Conservation (phyloP, 1,284 basidiomycete genomes). For the Salmacisia buchloeana region DNA sequence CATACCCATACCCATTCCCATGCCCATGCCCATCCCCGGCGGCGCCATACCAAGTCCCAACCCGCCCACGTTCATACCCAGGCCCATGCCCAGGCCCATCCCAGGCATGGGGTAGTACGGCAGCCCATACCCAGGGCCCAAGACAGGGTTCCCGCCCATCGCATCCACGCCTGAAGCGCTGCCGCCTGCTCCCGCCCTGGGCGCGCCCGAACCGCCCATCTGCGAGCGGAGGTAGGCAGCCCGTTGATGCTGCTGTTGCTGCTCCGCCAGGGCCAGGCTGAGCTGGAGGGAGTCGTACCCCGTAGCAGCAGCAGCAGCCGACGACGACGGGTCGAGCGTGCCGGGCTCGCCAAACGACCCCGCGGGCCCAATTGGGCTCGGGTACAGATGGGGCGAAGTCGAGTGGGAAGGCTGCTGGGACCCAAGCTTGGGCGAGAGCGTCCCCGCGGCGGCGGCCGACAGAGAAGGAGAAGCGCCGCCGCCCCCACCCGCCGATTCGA, state of each 20-base stretch:
- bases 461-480: too few relatives aligned
- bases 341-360: background rate
- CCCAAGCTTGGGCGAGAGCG: background rate
- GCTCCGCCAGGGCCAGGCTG: conserved; percentile 33
- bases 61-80: background rate
- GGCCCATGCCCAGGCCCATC: too few relatives aligned
- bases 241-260: conserved; percentile 32
- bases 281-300: conserved; percentile 19
- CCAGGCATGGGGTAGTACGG: too few relatives aligned
- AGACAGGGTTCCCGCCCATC: too few relatives aligned
- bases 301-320: conserved; percentile 66
- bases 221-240: conserved; percentile 31
- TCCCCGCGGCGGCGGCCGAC: too few relatives aligned
- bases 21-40: conserved; percentile 13
- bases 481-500: too few relatives aligned
- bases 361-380: background rate
- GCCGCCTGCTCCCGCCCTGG: background rate
- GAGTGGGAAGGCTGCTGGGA: background rate
- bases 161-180: too few relatives aligned
- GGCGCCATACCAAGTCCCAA: background rate
- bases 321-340: conserved; percentile 90
- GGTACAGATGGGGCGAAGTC: background rate
- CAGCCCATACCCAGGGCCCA: too few relatives aligned
- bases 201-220: conserved; percentile 12
- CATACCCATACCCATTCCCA: conserved; percentile 4